These are phyloP conservation scores for Saturnispora galanensis DNA, from an alignment of 805 yeast genomes.

Conservation along the genomic window DNA sequence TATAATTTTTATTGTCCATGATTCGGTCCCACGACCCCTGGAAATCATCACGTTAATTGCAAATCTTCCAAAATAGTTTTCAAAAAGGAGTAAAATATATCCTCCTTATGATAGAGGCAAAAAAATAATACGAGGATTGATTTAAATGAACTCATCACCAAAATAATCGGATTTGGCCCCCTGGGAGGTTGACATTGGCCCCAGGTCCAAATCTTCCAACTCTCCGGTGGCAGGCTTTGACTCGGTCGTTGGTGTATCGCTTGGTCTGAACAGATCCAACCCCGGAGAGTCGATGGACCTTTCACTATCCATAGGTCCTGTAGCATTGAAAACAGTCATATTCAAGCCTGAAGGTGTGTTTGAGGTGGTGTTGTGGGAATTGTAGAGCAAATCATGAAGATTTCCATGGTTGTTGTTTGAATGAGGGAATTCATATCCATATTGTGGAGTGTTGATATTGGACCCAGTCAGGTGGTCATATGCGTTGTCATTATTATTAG, in stretches of 20 bases:
- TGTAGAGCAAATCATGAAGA: constrained; percentile 1
- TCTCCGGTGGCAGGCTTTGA: constrained; percentile 2
- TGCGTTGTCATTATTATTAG: neutral
- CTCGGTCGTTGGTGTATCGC: constrained; percentile 2
- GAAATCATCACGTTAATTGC: too few species aligned
- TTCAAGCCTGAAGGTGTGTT: neutral
- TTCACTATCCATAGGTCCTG: constrained; percentile 11
- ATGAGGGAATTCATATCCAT: neutral
- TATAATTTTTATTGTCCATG: too few species aligned
- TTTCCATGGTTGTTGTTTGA: neutral
- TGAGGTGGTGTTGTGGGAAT: too few species aligned
- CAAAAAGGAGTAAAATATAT: too few species aligned
- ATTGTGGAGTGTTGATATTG: constrained; percentile 6
- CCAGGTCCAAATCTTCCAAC: constrained; percentile 3
- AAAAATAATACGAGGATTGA: neutral
- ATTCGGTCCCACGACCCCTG: too few species aligned
- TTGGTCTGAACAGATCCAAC: constrained; percentile 10
- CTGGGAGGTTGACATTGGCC: neutral
- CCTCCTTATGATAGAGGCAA: too few species aligned
- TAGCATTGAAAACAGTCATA: constrained; percentile 9
- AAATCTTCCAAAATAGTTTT: too few species aligned
- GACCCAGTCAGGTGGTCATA: neutral
- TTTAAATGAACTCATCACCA: constrained; percentile 4
- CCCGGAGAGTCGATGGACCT: constrained; percentile 10
- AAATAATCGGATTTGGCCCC: constrained; percentile 5